phyloP scores from a whole-genome alignment of 1,139 yeast species.

The Saccharomyces hybrid region DNA sequence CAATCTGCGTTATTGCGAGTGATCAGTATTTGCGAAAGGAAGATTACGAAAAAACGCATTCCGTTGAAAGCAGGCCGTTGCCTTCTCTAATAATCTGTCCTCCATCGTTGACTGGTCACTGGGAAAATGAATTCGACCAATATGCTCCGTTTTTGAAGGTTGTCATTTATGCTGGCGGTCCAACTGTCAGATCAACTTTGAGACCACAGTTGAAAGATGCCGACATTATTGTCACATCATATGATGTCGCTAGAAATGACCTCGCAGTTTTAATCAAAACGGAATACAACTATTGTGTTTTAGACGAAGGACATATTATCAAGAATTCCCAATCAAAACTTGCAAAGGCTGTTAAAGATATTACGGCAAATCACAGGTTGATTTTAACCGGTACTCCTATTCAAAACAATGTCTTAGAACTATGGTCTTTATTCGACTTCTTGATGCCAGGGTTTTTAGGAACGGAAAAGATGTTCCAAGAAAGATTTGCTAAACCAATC shows the following conservation, averaged over 20 bases:
- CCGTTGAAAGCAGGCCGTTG: slow-evolving; percentile 63
- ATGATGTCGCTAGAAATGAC: slow-evolving; percentile 94
- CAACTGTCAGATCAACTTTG: slow-evolving; percentile 57
- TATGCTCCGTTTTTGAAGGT: slow-evolving; percentile 85
- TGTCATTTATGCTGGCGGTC: slow-evolving; percentile 87
- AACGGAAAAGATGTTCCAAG: slow-evolving; percentile 88
- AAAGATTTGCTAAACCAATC: slow-evolving; percentile 92
- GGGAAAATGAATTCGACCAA: slow-evolving; percentile 92
- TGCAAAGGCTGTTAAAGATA: slow-evolving; percentile 76
- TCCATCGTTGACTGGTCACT: slow-evolving; percentile 94
- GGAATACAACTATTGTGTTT: slow-evolving; percentile 86
- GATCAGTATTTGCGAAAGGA: slow-evolving; percentile 84
- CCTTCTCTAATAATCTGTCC: slow-evolving; percentile 92
- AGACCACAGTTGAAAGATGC: slow-evolving; percentile 47
- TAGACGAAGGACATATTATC: slow-evolving; percentile 97
- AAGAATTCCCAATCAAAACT: slow-evolving; percentile 85
- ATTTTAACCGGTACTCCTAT: slow-evolving; percentile 96
- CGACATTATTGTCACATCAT: slow-evolving; percentile 88
- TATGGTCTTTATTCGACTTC: slow-evolving; percentile 96
- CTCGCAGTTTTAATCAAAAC: slow-evolving; percentile 50
- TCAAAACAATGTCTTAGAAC: slow-evolving; percentile 90
- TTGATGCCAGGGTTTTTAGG: slow-evolving; percentile 98
- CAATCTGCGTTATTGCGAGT: slow-evolving; percentile 92
- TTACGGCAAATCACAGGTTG: slow-evolving; percentile 81
- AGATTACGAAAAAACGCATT: slow-evolving; percentile 50